These are phyloP conservation scores for Moesziomyces aphidis DNA, from an alignment of 1,284 basidiomycete genomes.

Conservation along the genomic window DNA sequence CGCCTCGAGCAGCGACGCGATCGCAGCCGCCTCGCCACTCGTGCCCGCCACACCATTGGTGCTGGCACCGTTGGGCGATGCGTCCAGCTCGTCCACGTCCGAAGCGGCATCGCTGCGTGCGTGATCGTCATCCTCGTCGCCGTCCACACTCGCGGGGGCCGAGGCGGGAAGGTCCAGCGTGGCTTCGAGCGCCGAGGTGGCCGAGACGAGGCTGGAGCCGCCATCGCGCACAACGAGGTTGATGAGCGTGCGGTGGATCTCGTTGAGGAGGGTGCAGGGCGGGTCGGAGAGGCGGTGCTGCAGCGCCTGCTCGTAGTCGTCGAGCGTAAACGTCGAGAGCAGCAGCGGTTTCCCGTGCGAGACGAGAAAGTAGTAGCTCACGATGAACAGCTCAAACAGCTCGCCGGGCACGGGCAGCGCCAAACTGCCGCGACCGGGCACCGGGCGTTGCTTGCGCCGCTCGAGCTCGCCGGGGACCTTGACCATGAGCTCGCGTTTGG, in stretches of 20 bases:
- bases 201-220: conserved; percentile 69
- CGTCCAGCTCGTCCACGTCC: conserved; percentile 41
- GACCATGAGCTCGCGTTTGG: conserved; percentile 60
- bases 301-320: conserved; percentile 90
- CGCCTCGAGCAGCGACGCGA: conserved; percentile 43
- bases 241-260: conserved; percentile 88
- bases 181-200: conserved; percentile 17
- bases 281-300: conserved; percentile 80
- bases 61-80: conserved; percentile 13
- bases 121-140: conserved; percentile 60
- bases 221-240: conserved; percentile 82
- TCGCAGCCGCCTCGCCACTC: conserved; percentile 37
- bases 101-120: conserved; percentile 40
- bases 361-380: conserved; percentile 91
- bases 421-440: conserved; percentile 79
- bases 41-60: conserved; percentile 17
- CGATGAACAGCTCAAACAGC: conserved; percentile 84
- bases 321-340: conserved; percentile 89
- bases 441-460: conserved; percentile 72
- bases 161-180: conserved; percentile 18
- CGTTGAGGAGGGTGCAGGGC: conserved; percentile 81
- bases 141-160: conserved; percentile 61
- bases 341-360: conserved; percentile 89
- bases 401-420: conserved; percentile 77
- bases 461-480: conserved; percentile 54